Evolutionary conservation across 2,329 filamentous ascomycete genomes (phyloP), one percentile per base, ranked within the genome.

Genomic region (Beauveria sp.): DNA sequence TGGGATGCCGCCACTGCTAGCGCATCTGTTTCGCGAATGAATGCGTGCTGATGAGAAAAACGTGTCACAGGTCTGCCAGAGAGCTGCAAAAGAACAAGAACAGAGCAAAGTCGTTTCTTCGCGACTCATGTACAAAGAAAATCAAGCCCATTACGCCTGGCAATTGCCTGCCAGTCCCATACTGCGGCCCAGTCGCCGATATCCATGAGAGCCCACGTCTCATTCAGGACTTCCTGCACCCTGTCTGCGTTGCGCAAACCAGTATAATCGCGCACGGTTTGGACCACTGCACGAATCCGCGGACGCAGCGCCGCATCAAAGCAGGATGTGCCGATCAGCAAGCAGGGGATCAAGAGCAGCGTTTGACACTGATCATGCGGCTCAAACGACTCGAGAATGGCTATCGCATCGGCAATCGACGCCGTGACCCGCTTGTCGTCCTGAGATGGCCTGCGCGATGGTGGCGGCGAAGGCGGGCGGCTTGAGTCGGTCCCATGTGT

Each of bases 151-250:
- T 85, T 78, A 8, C 74, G 68, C 59, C 76, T 72, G 1, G 84
- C 83, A 31, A 87, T 77, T 3, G 75, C 74, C 64, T 87, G 84
- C 84, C 84, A 88, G 69, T 88, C 85, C 85, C 85, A 88, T 8
- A 82, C 83, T 20, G 77, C 76, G 28, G 76, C 67, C 80, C 83
- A 86, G 55, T 87, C 81, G 22, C 80, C 82, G 10, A 72, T 70
- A 28, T 81, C 82, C 83, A 87, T 87, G 24, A 83, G 75, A 24
- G 75, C 71, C 85, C 85, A 88, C 3, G 87, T 75, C 66, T 82
- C 79, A 65, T 85, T 80, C 14, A 88, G 76, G 1, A 88, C 71
- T 63, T 83, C 75, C 18, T 74, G 65, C 3, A 81, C 80, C 14
- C 79, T 76, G 65, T 86, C 81, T 31, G 82, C 80, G 66, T 86